Conservation (phyloP, 805 yeast species). For the Cephaloascus fragrans region DNA sequence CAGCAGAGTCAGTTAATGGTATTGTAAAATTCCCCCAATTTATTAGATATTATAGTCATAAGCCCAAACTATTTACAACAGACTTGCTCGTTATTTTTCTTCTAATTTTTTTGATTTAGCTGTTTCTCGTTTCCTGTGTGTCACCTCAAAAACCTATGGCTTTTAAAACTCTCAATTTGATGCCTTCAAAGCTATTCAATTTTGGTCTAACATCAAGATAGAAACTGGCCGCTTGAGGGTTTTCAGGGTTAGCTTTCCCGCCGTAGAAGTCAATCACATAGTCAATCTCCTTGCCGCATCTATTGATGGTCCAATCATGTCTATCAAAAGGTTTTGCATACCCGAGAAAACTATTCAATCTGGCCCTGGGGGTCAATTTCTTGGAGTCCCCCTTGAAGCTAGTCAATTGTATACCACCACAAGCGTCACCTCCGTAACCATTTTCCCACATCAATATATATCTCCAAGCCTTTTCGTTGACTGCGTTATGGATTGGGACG, state of each 20-base stretch:
- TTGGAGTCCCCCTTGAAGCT: conserved; percentile 85
- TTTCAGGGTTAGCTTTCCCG: conserved; percentile 38
- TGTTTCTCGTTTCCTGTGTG: no score
- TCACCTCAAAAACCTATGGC: conserved; percentile 52
- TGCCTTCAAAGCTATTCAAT: conserved; percentile 71
- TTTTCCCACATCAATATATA: conserved; percentile 80
- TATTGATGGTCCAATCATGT: conserved; percentile 86
- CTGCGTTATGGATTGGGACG: conserved; percentile 90
- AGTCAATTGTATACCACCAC: conserved; percentile 81
- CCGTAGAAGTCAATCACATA: conserved; percentile 90
- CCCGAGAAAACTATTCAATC: conserved; percentile 56
- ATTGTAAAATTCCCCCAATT: no score
- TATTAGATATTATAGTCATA: no score
- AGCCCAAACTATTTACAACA: no score
- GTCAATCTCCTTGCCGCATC: conserved; percentile 78
- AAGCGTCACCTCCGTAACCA: conserved; percentile 42
- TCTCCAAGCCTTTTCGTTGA: conserved; percentile 87
- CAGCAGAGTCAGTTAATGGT: no score
- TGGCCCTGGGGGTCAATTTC: conserved; percentile 82
- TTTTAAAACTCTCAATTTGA: conserved; percentile 53
- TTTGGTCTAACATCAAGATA: conserved; percentile 90
- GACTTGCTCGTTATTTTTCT: no score
- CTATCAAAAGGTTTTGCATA: conserved; percentile 83
- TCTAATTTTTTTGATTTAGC: no score
- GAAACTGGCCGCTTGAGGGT: conserved; percentile 47